Percentiles rank a stretch among this genome's conserved stretches.
These are phyloP conservation scores for Reticulascus tulasneorum DNA, from an alignment of 2,329 filamentous ascomycete species.

Conservation along the genomic window DNA sequence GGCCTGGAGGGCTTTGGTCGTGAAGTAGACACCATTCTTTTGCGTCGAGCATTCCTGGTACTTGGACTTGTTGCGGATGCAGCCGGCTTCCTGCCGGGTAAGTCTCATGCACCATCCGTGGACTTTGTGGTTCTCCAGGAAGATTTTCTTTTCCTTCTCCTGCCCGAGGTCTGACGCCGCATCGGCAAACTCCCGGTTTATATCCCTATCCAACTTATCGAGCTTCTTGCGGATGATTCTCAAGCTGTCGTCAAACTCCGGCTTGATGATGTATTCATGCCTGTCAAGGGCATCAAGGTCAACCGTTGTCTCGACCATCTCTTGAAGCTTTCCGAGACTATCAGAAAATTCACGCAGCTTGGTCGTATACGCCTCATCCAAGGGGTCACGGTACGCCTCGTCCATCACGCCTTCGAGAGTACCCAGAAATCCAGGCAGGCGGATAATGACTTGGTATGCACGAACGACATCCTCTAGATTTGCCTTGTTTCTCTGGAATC, in stretches of 20 bases:
- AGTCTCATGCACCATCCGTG: conserved; percentile 96
- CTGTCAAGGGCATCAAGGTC: conserved; percentile 93
- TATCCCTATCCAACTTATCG: conserved; percentile 76
- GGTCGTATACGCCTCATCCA: conserved; percentile 82
- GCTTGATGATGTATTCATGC: conserved; percentile 98
- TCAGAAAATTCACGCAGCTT: conserved; percentile 75
- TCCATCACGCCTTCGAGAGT: conserved; percentile 94
- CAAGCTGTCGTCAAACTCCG: conserved; percentile 89
- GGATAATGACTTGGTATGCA: conserved; percentile 90
- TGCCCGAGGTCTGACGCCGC: conserved; percentile 80
- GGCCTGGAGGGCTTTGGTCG: conserved; percentile 74
- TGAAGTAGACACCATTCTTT: conserved; percentile 99
- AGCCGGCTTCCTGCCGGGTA: conserved; percentile 84
- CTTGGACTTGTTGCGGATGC: conserved; percentile 83
- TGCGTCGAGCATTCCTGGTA: conserved; percentile 97
- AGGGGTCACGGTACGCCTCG: conserved; percentile 80
- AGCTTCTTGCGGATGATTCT: conserved; percentile 87
- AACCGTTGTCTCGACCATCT: conserved; percentile 98
- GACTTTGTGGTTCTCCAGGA: conserved; percentile 91
- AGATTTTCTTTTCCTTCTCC: conserved; percentile 97
- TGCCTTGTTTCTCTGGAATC: conserved; percentile 87
- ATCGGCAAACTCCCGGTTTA: conserved; percentile 74
- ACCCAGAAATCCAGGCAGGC: conserved; percentile 82
- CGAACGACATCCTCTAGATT: conserved; percentile 94
- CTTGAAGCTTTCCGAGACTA: conserved; percentile 79